phyloP scores from a whole-genome alignment of 768 basidiomycete genomes.

The Crepidotus variabilis region DNA sequence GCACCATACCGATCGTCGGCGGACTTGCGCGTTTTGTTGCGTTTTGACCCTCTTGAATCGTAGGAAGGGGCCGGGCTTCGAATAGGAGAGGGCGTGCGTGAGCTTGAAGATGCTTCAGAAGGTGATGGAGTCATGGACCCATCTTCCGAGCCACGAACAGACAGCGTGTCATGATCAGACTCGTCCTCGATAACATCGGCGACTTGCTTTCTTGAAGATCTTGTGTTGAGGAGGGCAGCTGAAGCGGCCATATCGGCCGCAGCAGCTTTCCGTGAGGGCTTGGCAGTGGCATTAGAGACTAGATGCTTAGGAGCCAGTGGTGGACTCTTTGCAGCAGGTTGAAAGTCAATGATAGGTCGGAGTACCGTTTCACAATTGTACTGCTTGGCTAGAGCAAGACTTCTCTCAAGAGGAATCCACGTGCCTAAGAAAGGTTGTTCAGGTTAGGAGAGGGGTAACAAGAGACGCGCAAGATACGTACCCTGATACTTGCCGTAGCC shows the following conservation, averaged over 20 bases:
- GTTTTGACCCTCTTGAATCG: slow-evolving; percentile 29
- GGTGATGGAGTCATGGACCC: slow-evolving; percentile 90
- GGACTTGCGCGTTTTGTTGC: slow-evolving; percentile 46
- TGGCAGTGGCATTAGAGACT: slow-evolving; percentile 61
- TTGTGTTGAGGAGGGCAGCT: slow-evolving; percentile 44
- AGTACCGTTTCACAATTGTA: slow-evolving; percentile 88
- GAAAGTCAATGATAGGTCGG: slow-evolving; percentile 92
- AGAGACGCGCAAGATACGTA: slow-evolving; percentile 29
- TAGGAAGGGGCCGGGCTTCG: slow-evolving; percentile 38
- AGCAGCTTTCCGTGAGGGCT: slow-evolving; percentile 44
- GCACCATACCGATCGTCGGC: slow-evolving; percentile 43
- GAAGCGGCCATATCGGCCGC: slow-evolving; percentile 29
- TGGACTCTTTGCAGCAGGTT: slow-evolving; percentile 84
- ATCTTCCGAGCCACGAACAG: slow-evolving; percentile 78
- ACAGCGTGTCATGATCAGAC: slow-evolving; percentile 59
- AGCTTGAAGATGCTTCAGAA: slow-evolving; percentile 80
- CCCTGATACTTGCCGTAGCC: slow-evolving; percentile 99
- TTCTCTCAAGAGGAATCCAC: slow-evolving; percentile 96
- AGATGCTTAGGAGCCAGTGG: slow-evolving; percentile 96
- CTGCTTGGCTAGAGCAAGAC: slow-evolving; percentile 80
- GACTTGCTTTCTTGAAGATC: slow-evolving; percentile 56
- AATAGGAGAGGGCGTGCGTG: slow-evolving; percentile 92
- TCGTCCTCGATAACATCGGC: slow-evolving; percentile 48
- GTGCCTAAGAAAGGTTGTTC: slow-evolving; percentile 59
- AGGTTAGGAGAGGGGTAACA: slow-evolving; percentile 8